Evolutionary conservation across 2,329 filamentous ascomycete species (phyloP), one percentile per base, ranked within the genome.

Genomic region (Sphaerostilbella broomeana): DNA sequence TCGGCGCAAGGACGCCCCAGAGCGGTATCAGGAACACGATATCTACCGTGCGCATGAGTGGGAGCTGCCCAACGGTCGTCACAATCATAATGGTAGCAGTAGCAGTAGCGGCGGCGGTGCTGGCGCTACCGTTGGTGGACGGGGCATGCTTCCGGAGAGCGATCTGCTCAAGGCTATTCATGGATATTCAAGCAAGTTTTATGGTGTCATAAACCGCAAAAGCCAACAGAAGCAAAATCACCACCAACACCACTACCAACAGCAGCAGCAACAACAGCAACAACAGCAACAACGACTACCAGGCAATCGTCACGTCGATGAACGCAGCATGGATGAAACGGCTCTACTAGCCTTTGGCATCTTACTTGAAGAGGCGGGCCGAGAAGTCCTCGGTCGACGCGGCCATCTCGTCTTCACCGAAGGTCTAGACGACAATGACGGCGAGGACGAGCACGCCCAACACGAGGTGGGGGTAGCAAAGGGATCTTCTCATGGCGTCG

Each of bases 341-440:
- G 84, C 84, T 4, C 67, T 90, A 42, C 63, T 90, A 38, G 83
- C 84, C 1, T 69, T 90, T 52, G 84, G 84, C 1, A 77, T 90
- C 34, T 59, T 90, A 41, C 63, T 89, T 28, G 84, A 90, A 60
- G 85, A 90, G 59, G 73, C 76, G 3, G 70, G 74, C 12, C 67
- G 70, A 27, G 74, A 79, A 32, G 58, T 69, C 5, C 62, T 89
- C 15, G 84, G 82, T 4, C 64, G 69, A 39, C 73, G 68, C 10
- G 85, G 84, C 16, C 80, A 87, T 58, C 58, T 86, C 33, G 81
- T 83, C 2, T 83, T 90, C 53, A 77, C 81, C 0, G 41, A 44
- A 31, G n/a, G 26, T 13, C 18, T 17, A 25, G 25, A 43, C 28
- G 28, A 24, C 25, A 28, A 27, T 12, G 22, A 25, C 30, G 41